Evolutionary conservation across 2,329 filamentous ascomycete genomes (phyloP), one percentile per base, ranked within the genome.

Genomic region (Beauveria asiatica): DNA sequence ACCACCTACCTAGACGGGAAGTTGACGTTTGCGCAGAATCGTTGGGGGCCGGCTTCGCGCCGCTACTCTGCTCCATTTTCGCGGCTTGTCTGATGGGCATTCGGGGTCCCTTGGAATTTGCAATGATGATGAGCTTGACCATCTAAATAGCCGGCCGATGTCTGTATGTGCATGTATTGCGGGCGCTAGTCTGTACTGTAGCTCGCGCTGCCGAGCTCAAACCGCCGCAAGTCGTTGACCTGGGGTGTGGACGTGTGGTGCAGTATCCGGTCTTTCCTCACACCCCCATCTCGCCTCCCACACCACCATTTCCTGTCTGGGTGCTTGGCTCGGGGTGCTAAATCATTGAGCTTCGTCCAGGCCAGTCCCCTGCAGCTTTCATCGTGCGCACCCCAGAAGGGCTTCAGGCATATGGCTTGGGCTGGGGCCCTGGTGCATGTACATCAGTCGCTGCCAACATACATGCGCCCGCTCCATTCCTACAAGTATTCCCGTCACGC

Each of bases 221-320:
- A 51, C 17, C n/a, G 41, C 37, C 37, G 45, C 57, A 44, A 37
- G 37, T 51, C 57, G 48, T 23, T n/a, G 21, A 49, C 25, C 44
- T 50, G 45, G 56, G 48, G 17, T 37, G 49, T 11, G 48, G 11
- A 37, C 13, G 57, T 52, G 48, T 50, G 48, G 48, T 59, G 41
- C 57, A 59, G 49, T 25, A 53, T 59, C 57, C 57, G 42, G 27
- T 41, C 30, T 52, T 33, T 51, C 16, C 45, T 61, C 39, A 52
- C 59, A 50, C 59, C 45, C 52, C 59, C 42, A 25, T 49, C 30
- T 37, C 46, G 27, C 59, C 45, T 61, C 27, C 52, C 59, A 61
- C 59, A 61, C 59, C 59, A 61, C 53, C 59, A 55, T 51, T 57
- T 53, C 59, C 53, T 46, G 45, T 61, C 59, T 57, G 39, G 41